phyloP scores from a whole-genome alignment of 1,284 basidiomycete species.

The Ustilago loliicola region DNA sequence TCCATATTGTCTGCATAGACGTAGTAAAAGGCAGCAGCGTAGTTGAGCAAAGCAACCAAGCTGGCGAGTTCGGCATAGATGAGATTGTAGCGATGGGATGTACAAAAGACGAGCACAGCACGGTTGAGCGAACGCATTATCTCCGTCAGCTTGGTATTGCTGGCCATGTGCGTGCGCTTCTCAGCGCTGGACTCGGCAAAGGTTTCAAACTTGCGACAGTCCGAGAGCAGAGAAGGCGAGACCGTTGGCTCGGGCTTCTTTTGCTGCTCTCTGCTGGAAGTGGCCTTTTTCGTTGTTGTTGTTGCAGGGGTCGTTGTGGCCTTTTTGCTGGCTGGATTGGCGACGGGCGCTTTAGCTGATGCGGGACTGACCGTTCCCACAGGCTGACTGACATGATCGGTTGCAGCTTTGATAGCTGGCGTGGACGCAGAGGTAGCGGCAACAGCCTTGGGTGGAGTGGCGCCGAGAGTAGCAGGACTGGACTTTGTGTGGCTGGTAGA shows the following conservation, averaged over 20 bases:
- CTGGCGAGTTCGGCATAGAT: slow-evolving; percentile 22
- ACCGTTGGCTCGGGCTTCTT: slow-evolving; percentile 17
- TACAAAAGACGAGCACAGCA: slow-evolving; percentile 13
- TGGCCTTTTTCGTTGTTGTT: not conserved
- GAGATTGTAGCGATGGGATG: not conserved
- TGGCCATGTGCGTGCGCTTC: slow-evolving; percentile 12
- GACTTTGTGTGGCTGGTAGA: not conserved
- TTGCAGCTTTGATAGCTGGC: not conserved
- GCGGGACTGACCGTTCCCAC: not conserved
- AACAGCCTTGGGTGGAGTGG: not conserved
- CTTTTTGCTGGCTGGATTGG: not conserved
- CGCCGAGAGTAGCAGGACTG: not conserved
- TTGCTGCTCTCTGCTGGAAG: slow-evolving; percentile 5
- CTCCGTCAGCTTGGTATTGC: slow-evolving; percentile 6
- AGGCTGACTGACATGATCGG: not conserved
- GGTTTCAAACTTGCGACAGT: slow-evolving; percentile 17
- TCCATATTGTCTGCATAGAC: slow-evolving; percentile 15
- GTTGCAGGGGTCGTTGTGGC: not conserved
- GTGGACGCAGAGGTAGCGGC: not conserved
- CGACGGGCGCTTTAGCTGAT: not conserved
- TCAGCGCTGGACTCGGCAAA: slow-evolving; percentile 17
- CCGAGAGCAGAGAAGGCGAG: slow-evolving; percentile 10
- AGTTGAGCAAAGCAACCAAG: slow-evolving; percentile 37
- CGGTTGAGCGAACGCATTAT: slow-evolving; percentile 27
- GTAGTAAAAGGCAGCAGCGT: slow-evolving; percentile 24